These are phyloP conservation scores for Irpex sp. DNA, from an alignment of 1,284 basidiomycete genomes.

Conservation along the genomic window DNA sequence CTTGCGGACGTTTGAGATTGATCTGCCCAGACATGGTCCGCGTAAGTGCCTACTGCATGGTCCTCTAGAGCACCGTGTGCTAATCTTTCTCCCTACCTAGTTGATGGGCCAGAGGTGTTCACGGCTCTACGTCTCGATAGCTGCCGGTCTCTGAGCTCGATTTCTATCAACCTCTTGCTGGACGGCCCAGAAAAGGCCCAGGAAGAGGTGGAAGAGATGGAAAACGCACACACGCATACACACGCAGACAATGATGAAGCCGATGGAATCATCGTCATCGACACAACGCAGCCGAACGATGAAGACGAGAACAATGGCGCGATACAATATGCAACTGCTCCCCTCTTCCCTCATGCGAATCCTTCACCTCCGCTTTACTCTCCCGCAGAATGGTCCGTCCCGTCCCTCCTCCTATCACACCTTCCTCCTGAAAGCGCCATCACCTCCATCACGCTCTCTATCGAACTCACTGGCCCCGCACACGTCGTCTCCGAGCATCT, in stretches of 20 bases:
- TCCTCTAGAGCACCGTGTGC: no score
- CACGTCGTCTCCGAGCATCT: not conserved
- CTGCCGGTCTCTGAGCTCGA: not conserved
- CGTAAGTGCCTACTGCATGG: not conserved
- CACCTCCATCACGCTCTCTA: not conserved
- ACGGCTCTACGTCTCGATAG: not conserved
- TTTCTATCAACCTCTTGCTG: slow-evolving; percentile 2
- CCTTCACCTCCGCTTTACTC: not conserved
- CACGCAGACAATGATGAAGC: not conserved
- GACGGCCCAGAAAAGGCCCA: not conserved
- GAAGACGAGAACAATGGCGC: not conserved
- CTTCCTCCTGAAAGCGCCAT: not conserved
- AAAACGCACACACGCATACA: not conserved
- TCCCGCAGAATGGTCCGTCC: slow-evolving; percentile 1
- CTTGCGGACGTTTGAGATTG: slow-evolving; percentile 2
- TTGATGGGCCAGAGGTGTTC: not conserved
- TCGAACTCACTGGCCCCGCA: slow-evolving; percentile 2
- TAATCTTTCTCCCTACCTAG: not conserved
- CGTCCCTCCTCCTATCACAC: not conserved
- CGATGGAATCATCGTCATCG: not conserved
- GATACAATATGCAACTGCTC: not conserved
- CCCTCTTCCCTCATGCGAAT: not conserved
- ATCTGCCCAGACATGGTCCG: slow-evolving; percentile 1
- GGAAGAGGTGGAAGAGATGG: not conserved
- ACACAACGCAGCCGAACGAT: not conserved